These are phyloP conservation scores for Trypanosoma mega DNA, from an alignment of 208 protist species.

Conservation along the genomic window DNA sequence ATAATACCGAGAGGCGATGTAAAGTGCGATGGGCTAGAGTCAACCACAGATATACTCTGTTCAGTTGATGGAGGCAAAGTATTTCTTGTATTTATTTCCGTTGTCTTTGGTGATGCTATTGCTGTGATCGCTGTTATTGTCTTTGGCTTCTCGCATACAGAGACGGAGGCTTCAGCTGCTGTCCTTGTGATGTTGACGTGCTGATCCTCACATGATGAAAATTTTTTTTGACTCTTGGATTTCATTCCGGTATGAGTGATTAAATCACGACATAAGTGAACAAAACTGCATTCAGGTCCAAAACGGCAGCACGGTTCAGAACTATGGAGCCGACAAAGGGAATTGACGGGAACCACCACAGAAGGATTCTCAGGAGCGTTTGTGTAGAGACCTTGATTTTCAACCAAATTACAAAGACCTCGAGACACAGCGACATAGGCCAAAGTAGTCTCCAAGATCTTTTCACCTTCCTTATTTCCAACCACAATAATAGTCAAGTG, in stretches of 20 bases:
- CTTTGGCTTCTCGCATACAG: no score
- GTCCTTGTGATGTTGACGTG: background rate
- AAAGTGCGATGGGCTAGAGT: slow-evolving; percentile 14
- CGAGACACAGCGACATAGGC: slow-evolving; percentile 44
- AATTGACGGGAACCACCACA: slow-evolving; percentile 50
- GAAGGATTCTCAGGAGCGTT: slow-evolving; percentile 5
- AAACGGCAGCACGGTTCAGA: slow-evolving; percentile 75
- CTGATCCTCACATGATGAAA: background rate
- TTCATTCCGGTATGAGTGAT: slow-evolving; percentile 1
- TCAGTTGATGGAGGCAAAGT: no score
- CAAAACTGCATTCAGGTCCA: slow-evolving; percentile 77
- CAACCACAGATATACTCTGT: background rate
- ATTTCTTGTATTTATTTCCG: no score
- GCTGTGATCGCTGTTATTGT: no score
- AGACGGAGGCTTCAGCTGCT: background rate
- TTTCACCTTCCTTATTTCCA: background rate
- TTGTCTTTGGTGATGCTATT: no score
- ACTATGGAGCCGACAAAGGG: slow-evolving; percentile 73
- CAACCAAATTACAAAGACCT: slow-evolving; percentile 48
- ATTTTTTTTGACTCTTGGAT: background rate
- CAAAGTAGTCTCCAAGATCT: slow-evolving; percentile 20
- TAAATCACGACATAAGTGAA: slow-evolving; percentile 68
- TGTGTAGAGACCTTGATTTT: slow-evolving; percentile 29
- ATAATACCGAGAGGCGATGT: background rate
- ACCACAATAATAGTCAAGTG: slow-evolving; percentile 11